Base-by-base conservation (phyloP, 208 protist species). In the Lotmaria passim region DNA sequence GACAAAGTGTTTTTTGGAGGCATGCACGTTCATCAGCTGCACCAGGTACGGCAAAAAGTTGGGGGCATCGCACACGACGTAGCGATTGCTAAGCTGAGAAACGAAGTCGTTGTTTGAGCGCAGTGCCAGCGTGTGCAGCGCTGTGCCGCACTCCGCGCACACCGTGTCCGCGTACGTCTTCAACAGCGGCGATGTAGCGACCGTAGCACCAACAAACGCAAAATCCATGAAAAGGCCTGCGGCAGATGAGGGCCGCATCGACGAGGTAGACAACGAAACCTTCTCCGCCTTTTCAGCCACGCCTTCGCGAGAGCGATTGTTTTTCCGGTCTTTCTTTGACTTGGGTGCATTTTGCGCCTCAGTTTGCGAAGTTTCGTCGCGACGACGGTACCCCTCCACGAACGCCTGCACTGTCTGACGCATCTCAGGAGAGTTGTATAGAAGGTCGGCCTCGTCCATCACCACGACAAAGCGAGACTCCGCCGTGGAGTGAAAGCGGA, bases 1-100 rank as follows among this genome's bases (percentile, higher is more conserved):
- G 21, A 97, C 85, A 79, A 96, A 95, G 75, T 97, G 93, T 65
- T 97, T 97, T 60, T 94, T 93, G 14, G 81, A 91, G 0, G 90
- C 73, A 63, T 97, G 93, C 12, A 92, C 26, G 69, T 95, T 95
- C 75, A 97, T 88, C 14, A 95, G 57, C 65, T 97, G 93, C 47
- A 96, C 69, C 21, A 96, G 67, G 11, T 86, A 58, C 2, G 87
- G 77, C 7, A 97, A 56, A 56, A 94, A 92, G 53, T 86, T 78
- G 2, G 87, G 24, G 36, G 82, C 79, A 24, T 91, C 82, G 62
- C 87, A 93, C 34, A 92, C 70, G 24, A 91, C 50, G 67, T 89
- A 96, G 44, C 79, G 78, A 69, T 93, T 94, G 56, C 86, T 79
- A 39, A 94, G 74, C 71, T 92, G 88, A 7, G 79, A 80, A 10